A percentile compares a stretch with the other conserved stretches of the same genome.
These are phyloP conservation scores for Pseudonitzschia pungens DNA, from an alignment of 108 stramenopile genomes.

Conservation along the genomic window DNA sequence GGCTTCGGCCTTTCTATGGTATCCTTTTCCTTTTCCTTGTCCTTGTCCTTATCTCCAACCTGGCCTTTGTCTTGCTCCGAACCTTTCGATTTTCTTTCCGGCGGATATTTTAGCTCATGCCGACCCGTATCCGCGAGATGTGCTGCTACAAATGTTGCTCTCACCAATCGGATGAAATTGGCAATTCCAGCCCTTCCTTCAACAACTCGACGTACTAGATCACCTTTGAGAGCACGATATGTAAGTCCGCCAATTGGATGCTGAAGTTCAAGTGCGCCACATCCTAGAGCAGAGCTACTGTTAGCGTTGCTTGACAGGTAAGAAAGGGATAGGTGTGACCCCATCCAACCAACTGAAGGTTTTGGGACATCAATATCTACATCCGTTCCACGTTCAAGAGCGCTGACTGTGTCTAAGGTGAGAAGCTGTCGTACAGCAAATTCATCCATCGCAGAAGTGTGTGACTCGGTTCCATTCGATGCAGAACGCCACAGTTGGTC, in stretches of 20 bases:
- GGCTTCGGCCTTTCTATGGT: conserved; percentile 35
- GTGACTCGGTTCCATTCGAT: conserved; percentile 87
- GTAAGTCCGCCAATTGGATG: conserved; percentile 83
- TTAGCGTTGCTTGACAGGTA: conserved; percentile 79
- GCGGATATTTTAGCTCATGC: conserved; percentile 45
- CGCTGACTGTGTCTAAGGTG: conserved; percentile 61
- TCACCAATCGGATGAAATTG: conserved; percentile 72
- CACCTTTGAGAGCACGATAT: conserved; percentile 69
- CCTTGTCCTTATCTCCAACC: conserved; percentile 9
- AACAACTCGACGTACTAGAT: conserved; percentile 58
- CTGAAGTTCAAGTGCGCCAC: conserved; percentile 79
- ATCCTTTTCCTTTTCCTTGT: conserved; percentile 21
- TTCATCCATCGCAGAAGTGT: conserved; percentile 81
- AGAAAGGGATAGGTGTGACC: conserved; percentile 72
- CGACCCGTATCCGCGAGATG: conserved; percentile 71
- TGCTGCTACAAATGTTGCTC: conserved; percentile 77
- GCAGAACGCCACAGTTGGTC: conserved; percentile 83
- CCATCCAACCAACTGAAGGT: conserved; percentile 84
- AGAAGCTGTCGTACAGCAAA: conserved; percentile 77
- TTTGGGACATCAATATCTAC: conserved; percentile 42
- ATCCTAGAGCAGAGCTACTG: conserved; percentile 76
- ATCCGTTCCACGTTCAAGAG: conserved; percentile 62
- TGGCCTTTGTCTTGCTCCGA: conserved; percentile 10
- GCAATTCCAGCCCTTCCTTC: conserved; percentile 76
- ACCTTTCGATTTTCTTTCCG: conserved; percentile 26